These are phyloP conservation scores for Phytophthora macrochlamydospora DNA, from an alignment of 352 stramenopile genomes.

Conservation along the genomic window DNA sequence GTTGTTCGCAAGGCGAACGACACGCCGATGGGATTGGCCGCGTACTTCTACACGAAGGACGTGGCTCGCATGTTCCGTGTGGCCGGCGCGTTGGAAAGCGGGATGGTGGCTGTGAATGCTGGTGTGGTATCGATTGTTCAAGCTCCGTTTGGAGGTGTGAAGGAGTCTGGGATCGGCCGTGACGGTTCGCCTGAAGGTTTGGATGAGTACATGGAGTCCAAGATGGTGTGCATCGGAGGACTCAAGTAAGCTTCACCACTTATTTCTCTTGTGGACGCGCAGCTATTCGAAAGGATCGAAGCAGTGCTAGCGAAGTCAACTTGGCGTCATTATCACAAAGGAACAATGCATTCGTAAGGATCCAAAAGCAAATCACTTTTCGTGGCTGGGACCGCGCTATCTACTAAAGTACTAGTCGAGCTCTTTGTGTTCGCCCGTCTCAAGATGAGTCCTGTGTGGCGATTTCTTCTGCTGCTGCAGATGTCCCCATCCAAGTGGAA, in stretches of 20 bases:
- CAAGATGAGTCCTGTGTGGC: background rate
- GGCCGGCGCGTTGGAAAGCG: slow-evolving; percentile 77
- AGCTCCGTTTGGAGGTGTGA: slow-evolving; percentile 86
- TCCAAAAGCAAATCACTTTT: too few relatives aligned
- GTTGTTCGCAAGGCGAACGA: slow-evolving; percentile 93
- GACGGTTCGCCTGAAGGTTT: slow-evolving; percentile 87
- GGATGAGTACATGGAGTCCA: slow-evolving; percentile 95
- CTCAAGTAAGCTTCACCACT: slow-evolving; percentile 1
- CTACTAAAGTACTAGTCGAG: too few relatives aligned
- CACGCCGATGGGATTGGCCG: slow-evolving; percentile 84
- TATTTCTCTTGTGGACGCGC: background rate
- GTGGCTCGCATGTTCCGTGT: slow-evolving; percentile 83
- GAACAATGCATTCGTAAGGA: too few relatives aligned
- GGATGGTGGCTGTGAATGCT: slow-evolving; percentile 94
- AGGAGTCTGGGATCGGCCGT: slow-evolving; percentile 84
- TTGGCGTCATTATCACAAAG: too few relatives aligned
- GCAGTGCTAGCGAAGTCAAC: background rate
- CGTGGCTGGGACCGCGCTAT: too few relatives aligned
- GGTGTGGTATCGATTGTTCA: slow-evolving; percentile 77
- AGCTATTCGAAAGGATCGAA: background rate
- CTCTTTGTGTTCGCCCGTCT: background rate
- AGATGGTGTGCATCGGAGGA: slow-evolving; percentile 41
- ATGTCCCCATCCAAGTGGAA: background rate
- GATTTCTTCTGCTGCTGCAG: background rate
- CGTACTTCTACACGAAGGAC: slow-evolving; percentile 94